Percentiles rank a stretch among this genome's conserved stretches.
Evolutionary conservation across 208 protist genomes (phyloP).

Genomic region (Kentomonas sorsogonicus): DNA sequence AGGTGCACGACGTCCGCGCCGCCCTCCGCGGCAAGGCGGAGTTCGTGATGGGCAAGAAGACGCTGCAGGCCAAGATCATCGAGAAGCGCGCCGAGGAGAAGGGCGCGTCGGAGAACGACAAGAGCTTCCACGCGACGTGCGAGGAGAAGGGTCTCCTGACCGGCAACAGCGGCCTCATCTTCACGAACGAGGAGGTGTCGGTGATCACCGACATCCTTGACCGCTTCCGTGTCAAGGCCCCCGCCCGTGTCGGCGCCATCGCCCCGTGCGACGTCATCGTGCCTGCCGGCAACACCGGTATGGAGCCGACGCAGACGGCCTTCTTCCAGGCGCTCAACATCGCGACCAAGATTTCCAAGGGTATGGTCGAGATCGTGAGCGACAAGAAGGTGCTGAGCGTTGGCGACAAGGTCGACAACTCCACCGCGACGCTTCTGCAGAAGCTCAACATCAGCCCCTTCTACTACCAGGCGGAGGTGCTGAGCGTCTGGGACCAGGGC

Average conservation of each 20-base stretch:
- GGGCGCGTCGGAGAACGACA: constrained; percentile 36
- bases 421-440: constrained; percentile 95
- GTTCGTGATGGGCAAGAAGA: constrained; percentile 99
- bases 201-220: constrained; percentile 83
- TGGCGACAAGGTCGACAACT: constrained; percentile 96
- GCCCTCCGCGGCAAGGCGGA: constrained; percentile 93
- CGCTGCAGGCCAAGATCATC: constrained; percentile 94
- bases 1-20: constrained; percentile 94
- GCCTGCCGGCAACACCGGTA: constrained; percentile 93
- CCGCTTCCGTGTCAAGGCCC: constrained; percentile 87
- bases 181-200: constrained; percentile 94
- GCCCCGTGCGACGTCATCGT: constrained; percentile 95
- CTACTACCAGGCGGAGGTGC: constrained; percentile 94
- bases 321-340: constrained; percentile 99
- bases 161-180: constrained; percentile 97
- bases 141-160: constrained; percentile 69
- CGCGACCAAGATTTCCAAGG: constrained; percentile 98
- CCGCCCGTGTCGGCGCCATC: constrained; percentile 96
- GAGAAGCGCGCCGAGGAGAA: constrained; percentile 53
- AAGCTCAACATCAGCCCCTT: constrained; percentile 99
- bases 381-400: constrained; percentile 94
- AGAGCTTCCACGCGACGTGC: constrained; percentile 53
- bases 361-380: constrained; percentile 98
- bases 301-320: constrained; percentile 97
- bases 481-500: constrained; percentile 95